Evolutionary conservation across 257 asterid genomes (phyloP).

Genomic region (Nicotiana undulata): DNA sequence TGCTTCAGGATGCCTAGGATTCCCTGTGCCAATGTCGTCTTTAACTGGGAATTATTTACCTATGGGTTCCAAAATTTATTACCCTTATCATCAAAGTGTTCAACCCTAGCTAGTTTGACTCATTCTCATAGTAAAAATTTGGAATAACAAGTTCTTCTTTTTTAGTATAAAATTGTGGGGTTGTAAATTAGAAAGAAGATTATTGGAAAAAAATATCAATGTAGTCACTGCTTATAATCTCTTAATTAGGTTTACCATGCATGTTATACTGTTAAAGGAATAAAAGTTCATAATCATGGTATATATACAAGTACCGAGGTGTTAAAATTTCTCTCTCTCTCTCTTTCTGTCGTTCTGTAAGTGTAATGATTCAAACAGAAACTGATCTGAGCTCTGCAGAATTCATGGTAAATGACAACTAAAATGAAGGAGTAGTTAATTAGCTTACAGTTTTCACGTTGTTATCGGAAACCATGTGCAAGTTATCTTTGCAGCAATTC

Average conservation of each 20-base stretch:
- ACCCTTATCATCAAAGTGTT: conserved; percentile 23
- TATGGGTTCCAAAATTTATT: conserved; percentile 31
- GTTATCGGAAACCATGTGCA: background rate
- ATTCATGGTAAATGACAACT: too few relatives aligned
- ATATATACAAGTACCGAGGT: background rate
- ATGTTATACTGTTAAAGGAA: conserved; percentile 18
- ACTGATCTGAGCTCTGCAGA: too few relatives aligned
- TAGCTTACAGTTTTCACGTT: background rate
- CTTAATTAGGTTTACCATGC: conserved; percentile 36
- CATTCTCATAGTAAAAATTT: background rate
- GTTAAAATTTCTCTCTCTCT: background rate
- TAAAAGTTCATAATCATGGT: conserved; percentile 4
- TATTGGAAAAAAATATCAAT: background rate
- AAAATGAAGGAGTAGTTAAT: too few relatives aligned
- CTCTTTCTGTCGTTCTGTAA: background rate
- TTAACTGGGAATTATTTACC: conserved; percentile 48
- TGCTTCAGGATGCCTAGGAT: conserved; percentile 32
- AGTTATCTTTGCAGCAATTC: background rate
- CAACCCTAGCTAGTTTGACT: conserved; percentile 21
- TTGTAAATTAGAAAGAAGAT: background rate
- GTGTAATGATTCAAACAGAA: background rate
- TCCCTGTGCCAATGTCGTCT: conserved; percentile 52
- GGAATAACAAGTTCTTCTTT: background rate
- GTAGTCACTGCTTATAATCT: background rate
- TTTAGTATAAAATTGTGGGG: background rate